phyloP scores from a whole-genome alignment of 164 flowering plant species.

The Aristolochia contorta region DNA sequence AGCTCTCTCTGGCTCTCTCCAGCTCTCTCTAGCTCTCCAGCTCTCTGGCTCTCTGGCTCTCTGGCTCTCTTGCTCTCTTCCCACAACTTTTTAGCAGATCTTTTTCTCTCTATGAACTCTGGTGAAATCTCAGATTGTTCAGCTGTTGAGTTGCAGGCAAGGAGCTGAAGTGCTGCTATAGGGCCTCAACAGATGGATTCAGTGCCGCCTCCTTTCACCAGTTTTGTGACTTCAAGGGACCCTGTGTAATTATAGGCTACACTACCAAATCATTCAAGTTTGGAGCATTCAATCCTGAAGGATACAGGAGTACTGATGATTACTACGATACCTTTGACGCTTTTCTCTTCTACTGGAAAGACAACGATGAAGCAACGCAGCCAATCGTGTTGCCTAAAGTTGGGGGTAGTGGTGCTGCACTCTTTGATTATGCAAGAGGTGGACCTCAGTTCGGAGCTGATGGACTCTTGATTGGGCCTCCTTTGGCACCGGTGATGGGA shows the following conservation, averaged over 20 bases:
- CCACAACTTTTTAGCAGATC: no score
- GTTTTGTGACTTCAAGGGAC: constrained; percentile 79
- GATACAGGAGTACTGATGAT: constrained; percentile 80
- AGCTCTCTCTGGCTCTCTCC: constrained; percentile 13
- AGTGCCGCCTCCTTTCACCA: constrained; percentile 66
- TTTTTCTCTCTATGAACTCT: background rate
- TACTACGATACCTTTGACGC: constrained; percentile 88
- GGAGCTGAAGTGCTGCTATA: constrained; percentile 88
- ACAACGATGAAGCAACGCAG: constrained; percentile 1
- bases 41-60: no score
- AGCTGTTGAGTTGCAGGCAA: constrained; percentile 33
- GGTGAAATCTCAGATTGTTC: background rate
- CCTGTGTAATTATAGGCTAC: constrained; percentile 82
- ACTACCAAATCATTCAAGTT: constrained; percentile 70
- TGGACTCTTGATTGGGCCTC: constrained; percentile 90
- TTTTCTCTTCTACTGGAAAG: constrained; percentile 73
- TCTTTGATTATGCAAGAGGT: constrained; percentile 87
- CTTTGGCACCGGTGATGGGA: constrained; percentile 86
- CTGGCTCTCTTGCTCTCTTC: no score
- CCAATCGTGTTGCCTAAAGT: constrained; percentile 68
- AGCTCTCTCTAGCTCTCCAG: constrained; percentile 2
- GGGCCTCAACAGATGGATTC: constrained; percentile 70
- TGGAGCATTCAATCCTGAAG: constrained; percentile 91
- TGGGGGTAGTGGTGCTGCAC: constrained; percentile 95
- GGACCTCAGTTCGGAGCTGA: constrained; percentile 95